These are phyloP conservation scores for Diplosphaera chodatii DNA, from an alignment of 139 green algal species.

Conservation along the genomic window DNA sequence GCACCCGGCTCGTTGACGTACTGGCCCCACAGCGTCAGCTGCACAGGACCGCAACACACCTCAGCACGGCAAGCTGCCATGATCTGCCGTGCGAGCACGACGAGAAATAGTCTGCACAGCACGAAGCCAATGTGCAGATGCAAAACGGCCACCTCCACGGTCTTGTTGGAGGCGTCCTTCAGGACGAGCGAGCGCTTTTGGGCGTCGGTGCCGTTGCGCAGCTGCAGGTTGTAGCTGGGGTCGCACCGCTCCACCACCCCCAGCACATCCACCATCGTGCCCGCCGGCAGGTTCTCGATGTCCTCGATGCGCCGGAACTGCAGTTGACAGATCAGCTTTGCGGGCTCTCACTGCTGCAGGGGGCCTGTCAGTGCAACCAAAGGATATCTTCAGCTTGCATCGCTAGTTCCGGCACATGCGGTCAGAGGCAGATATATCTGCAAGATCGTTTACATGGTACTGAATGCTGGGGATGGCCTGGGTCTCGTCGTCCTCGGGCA, in stretches of 20 bases:
- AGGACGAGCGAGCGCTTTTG: conserved; percentile 77
- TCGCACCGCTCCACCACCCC: conserved; percentile 76
- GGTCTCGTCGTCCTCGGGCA: conserved; percentile 44
- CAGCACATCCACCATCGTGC: conserved; percentile 76
- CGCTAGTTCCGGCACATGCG: too few species aligned
- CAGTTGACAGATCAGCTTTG: too few species aligned
- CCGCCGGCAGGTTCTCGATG: conserved; percentile 58
- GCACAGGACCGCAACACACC: too few species aligned
- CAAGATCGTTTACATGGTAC: too few species aligned
- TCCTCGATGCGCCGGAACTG: conserved; percentile 76
- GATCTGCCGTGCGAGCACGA: too few species aligned
- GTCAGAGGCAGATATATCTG: too few species aligned
- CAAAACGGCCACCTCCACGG: conserved; percentile 85
- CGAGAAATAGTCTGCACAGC: too few species aligned
- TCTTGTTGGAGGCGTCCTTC: conserved; percentile 59
- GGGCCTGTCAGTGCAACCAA: too few species aligned
- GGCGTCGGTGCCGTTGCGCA: conserved; percentile 75
- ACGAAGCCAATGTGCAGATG: too few species aligned
- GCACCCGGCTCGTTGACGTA: conserved; percentile 54
- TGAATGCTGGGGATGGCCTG: conserved; percentile 55
- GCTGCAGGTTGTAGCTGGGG: conserved; percentile 54
- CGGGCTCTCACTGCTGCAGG: too few species aligned
- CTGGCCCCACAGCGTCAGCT: conserved; percentile 83
- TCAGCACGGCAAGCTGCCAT: too few species aligned
- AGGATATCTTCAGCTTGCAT: too few species aligned